Conservation (phyloP, 768 basidiomycete genomes). For the Kwoniella dejecticola region DNA sequence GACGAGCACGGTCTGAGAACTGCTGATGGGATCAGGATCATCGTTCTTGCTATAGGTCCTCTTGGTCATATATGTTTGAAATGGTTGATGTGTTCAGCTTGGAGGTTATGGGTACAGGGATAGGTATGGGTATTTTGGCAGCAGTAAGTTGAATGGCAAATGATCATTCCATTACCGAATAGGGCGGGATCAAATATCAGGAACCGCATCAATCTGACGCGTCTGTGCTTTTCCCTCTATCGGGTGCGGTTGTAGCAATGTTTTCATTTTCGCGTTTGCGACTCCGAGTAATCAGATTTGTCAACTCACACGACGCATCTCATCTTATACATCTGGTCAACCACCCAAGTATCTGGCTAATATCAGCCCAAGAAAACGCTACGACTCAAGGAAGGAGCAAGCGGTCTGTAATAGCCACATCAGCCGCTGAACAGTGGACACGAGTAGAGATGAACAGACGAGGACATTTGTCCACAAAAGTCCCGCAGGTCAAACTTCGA, state of each 20-base stretch:
- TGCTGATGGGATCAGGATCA: not conserved
- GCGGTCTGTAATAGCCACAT: not conserved
- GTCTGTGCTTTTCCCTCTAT: not conserved
- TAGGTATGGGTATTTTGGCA: no score
- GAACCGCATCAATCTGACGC: constrained; percentile 12
- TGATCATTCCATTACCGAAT: no score
- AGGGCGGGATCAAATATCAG: constrained; percentile 18
- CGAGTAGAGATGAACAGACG: constrained; percentile 42
- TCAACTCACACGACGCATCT: not conserved
- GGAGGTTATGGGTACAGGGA: not conserved
- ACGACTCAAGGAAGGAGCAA: not conserved
- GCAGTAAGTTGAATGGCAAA: no score
- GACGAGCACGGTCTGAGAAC: constrained; percentile 34
- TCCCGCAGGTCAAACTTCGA: constrained; percentile 57
- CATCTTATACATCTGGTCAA: not conserved
- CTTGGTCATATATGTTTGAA: no score
- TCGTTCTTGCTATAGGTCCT: no score
- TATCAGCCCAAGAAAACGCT: no score
- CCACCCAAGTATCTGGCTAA: no score
- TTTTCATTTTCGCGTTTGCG: constrained; percentile 12
- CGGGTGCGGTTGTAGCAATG: not conserved
- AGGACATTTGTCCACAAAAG: constrained; percentile 54
- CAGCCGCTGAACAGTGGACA: not conserved
- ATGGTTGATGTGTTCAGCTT: no score
- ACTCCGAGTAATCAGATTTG: not conserved